Evolutionary conservation across 805 yeast genomes (phyloP), one percentile per base, ranked within the genome.

Genomic region (Spathaspora girioi): DNA sequence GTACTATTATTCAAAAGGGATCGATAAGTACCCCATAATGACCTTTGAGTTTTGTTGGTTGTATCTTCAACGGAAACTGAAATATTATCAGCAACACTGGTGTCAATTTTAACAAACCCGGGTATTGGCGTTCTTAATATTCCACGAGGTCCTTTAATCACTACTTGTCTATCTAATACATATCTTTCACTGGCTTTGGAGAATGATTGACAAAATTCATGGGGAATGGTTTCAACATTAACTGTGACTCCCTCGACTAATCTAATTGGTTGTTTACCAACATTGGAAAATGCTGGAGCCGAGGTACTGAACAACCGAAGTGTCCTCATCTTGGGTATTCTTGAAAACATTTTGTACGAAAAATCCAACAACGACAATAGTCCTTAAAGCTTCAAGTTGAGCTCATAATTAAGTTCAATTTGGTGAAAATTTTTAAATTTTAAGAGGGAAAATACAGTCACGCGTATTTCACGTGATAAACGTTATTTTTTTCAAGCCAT

Each of bases 11-110:
- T 82, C 46, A 94, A 66, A 52, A 86, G 75, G 0, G 96, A 79
- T 65, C 99, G 81, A 48, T 86, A 79, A 6, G 98, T 94, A 15
- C 99, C 99, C 98, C 98, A 94, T 81, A 94, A 82, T 17, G 96
- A 75, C 57, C 86, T 82, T 72, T 94, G 99, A 49, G 81, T 73
- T 62, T 81, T 84, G 59, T 79, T 71, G 1, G 65, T 61, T 3
- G 83, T 75, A 59, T 85, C 79, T 40, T 72, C 70, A n/a, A 92
- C 89, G 0, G 71, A 52, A 3, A 93, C 83, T 5, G 64, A 56
- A 38, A 87, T 65, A 46, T 73, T 71, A 40, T 72, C 73, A 8
- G 32, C 5, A 29, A 29, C 32, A 10, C 69, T 66, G 5, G 68
- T 69, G 2, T 46, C 54, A n/a, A 62, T 55, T 2, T 63, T 58